These are phyloP conservation scores for Mortierella sp. DNA, from an alignment of 371 early-diverging fungal genomes.

Conservation along the genomic window DNA sequence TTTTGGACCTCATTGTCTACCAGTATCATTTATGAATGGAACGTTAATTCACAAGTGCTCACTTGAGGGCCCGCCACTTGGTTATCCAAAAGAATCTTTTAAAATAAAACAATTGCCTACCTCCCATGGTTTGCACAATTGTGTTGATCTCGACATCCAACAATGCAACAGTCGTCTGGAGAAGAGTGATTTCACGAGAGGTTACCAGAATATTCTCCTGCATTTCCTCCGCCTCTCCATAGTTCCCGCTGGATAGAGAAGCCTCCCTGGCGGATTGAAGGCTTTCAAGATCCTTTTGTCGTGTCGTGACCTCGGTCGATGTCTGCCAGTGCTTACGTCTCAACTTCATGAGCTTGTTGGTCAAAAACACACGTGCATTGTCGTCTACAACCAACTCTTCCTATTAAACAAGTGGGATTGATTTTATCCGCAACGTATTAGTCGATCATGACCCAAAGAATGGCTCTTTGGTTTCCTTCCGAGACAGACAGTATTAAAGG, in stretches of 20 bases:
- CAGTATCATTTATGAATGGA: background rate
- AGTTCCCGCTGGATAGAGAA: conserved; percentile 52
- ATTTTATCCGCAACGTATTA: background rate
- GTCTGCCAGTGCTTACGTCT: conserved; percentile 57
- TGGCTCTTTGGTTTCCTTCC: too few relatives aligned
- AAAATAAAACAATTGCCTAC: conserved; percentile 30
- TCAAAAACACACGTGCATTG: conserved; percentile 64
- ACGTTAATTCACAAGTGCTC: background rate
- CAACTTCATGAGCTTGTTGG: conserved; percentile 70
- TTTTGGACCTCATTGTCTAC: conserved; percentile 61
- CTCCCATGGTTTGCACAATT: conserved; percentile 69
- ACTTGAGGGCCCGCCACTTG: conserved; percentile 8
- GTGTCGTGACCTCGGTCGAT: conserved; percentile 58
- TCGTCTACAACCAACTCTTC: conserved; percentile 67
- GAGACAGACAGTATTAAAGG: too few relatives aligned
- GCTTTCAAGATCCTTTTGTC: conserved; percentile 61
- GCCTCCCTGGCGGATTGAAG: conserved; percentile 57
- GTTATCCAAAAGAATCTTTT: background rate
- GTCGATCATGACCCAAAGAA: too few relatives aligned
- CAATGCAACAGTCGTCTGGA: conserved; percentile 62
- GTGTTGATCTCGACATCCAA: conserved; percentile 67
- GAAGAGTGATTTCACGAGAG: conserved; percentile 58
- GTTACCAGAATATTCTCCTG: conserved; percentile 60
- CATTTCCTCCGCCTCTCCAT: conserved; percentile 57
- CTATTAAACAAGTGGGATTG: conserved; percentile 33